Percentiles rank a stretch among this genome's conserved stretches.
Evolutionary conservation across 1,284 basidiomycete genomes (phyloP).

Genomic region (Papiliotrema terrestris): DNA sequence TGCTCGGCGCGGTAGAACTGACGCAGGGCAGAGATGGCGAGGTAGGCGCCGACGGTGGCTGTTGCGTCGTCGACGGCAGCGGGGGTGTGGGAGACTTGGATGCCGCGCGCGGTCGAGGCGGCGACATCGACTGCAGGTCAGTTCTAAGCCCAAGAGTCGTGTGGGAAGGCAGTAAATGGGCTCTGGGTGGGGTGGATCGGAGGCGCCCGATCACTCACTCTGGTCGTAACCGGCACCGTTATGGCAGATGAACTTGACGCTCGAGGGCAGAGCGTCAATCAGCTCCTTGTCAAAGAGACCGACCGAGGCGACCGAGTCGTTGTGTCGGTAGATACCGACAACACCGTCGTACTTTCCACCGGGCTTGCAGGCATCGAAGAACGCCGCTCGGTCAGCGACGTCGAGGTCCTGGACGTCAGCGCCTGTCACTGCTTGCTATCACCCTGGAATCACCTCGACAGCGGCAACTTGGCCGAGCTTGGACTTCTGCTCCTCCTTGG

Average conservation of each 20-base stretch:
- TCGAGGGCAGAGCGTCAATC: slow-evolving; percentile 61
- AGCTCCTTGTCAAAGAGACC: slow-evolving; percentile 78
- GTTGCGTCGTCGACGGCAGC: slow-evolving; percentile 88
- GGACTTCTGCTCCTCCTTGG: slow-evolving; percentile 65
- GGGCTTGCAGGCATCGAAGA: slow-evolving; percentile 60
- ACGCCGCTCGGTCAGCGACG: slow-evolving; percentile 63
- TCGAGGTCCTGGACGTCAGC: slow-evolving; percentile 57
- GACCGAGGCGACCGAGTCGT: slow-evolving; percentile 51
- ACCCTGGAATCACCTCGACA: slow-evolving; percentile 57
- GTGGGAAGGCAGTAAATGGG: neutral
- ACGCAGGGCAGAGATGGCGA: slow-evolving; percentile 77
- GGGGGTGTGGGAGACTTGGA: slow-evolving; percentile 84
- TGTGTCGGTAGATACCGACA: slow-evolving; percentile 71
- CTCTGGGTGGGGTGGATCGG: neutral
- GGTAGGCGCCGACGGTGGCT: slow-evolving; percentile 81
- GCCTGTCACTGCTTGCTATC: slow-evolving; percentile 38
- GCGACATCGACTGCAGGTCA: slow-evolving; percentile 58
- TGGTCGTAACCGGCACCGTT: slow-evolving; percentile 80
- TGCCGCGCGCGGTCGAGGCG: slow-evolving; percentile 70
- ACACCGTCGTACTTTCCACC: slow-evolving; percentile 67
- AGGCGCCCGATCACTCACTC: slow-evolving; percentile 18
- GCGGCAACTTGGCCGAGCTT: slow-evolving; percentile 68
- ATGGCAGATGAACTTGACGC: slow-evolving; percentile 80
- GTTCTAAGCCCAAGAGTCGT: neutral
- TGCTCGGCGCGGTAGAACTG: slow-evolving; percentile 71